These are phyloP conservation scores for Cornus kousa DNA, from an alignment of 148 eudicot genomes.

Conservation along the genomic window DNA sequence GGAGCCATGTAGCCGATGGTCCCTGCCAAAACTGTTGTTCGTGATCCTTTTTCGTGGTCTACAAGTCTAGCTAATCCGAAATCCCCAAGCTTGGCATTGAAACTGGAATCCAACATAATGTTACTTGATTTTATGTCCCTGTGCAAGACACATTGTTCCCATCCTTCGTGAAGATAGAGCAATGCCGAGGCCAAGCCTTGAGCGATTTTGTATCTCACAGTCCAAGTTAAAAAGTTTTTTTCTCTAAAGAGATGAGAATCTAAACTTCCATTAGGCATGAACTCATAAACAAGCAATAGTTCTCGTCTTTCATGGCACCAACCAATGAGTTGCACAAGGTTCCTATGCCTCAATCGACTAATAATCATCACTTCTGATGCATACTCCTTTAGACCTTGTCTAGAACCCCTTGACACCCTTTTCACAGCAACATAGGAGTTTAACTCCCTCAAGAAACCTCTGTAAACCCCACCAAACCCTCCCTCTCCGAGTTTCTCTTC, in stretches of 20 bases:
- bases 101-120: slow-evolving; percentile 20
- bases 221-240: slow-evolving; percentile 8
- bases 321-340: slow-evolving; percentile 23
- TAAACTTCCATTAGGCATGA: slow-evolving; percentile 21
- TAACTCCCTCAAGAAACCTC: slow-evolving; percentile 19
- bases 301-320: slow-evolving; percentile 25
- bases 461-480: slow-evolving; percentile 24
- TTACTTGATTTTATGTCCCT: slow-evolving; percentile 23
- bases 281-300: slow-evolving; percentile 23
- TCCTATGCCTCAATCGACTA: slow-evolving; percentile 18
- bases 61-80: slow-evolving; percentile 19
- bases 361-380: slow-evolving; percentile 21
- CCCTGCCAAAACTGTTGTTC: slow-evolving; percentile 7
- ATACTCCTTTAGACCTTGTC: slow-evolving; percentile 20
- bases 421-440: slow-evolving; percentile 19
- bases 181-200: slow-evolving; percentile 20
- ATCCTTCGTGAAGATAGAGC: slow-evolving; percentile 23
- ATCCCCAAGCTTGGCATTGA: slow-evolving; percentile 25
- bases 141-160: slow-evolving; percentile 22
- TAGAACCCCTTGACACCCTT: slow-evolving; percentile 19
- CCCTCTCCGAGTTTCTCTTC: slow-evolving; percentile 44
- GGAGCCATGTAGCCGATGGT: slow-evolving; percentile 17
- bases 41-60: slow-evolving; percentile 10
- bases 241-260: slow-evolving; percentile 16
- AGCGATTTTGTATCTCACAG: slow-evolving; percentile 15